phyloP scores from a whole-genome alignment of 768 basidiomycete species.

The Tricholoma sp. region DNA sequence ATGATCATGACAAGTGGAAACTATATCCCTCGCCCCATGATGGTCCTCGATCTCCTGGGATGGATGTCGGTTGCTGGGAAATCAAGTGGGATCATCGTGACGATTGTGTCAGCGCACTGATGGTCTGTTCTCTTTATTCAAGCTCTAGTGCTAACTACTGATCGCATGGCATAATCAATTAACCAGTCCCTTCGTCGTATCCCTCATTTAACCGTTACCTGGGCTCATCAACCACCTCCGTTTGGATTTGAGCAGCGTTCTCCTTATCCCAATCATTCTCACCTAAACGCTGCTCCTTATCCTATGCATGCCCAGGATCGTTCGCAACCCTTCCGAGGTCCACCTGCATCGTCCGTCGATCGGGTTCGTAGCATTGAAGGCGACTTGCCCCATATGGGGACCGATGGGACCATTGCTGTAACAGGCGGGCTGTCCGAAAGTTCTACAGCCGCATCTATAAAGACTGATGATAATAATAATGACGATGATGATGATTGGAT shows the following conservation, averaged over 20 bases:
- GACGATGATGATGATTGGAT: slow-evolving; percentile 1
- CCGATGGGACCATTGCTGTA: neutral
- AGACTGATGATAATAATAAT: neutral
- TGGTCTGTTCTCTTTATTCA: slow-evolving; percentile 36
- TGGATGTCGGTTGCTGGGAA: slow-evolving; percentile 66
- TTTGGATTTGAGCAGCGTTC: slow-evolving; percentile 14
- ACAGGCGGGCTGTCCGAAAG: neutral
- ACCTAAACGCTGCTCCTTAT: slow-evolving; percentile 13
- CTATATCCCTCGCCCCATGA: slow-evolving; percentile 50
- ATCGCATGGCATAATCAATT: slow-evolving; percentile 36
- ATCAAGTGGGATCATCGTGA: slow-evolving; percentile 77
- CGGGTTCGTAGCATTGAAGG: neutral
- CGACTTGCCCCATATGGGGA: neutral
- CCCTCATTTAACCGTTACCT: slow-evolving; percentile 70
- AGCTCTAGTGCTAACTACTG: slow-evolving; percentile 1
- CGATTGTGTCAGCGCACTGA: slow-evolving; percentile 66
- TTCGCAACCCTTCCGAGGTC: slow-evolving; percentile 8
- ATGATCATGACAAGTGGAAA: slow-evolving; percentile 12
- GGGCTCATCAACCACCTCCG: slow-evolving; percentile 61
- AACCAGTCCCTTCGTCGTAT: slow-evolving; percentile 61
- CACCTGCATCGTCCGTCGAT: slow-evolving; percentile 6
- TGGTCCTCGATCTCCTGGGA: slow-evolving; percentile 44
- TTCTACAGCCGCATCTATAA: neutral
- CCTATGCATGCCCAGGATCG: slow-evolving; percentile 26
- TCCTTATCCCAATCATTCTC: slow-evolving; percentile 9